phyloP scores from a whole-genome alignment of 306 rosid species.

The Lablab purpureus region DNA sequence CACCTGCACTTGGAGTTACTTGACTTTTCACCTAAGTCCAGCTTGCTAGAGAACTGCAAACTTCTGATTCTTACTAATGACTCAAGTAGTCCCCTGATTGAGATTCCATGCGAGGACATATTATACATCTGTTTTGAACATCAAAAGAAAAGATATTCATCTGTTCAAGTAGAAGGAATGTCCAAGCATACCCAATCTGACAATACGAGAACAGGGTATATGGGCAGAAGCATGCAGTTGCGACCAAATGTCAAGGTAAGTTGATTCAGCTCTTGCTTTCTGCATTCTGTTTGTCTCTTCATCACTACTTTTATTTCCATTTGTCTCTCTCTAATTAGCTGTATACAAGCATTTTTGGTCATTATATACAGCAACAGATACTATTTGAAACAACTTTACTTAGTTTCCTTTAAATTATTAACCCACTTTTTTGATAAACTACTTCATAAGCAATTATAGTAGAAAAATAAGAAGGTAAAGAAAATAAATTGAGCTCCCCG shows the following conservation, averaged over 20 bases:
- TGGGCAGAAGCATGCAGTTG: slow-evolving; percentile 47
- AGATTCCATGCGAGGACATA: slow-evolving; percentile 79
- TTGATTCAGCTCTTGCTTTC: slow-evolving; percentile 24
- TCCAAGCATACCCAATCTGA: slow-evolving; percentile 49
- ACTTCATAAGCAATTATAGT: neutral
- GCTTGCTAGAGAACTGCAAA: slow-evolving; percentile 62
- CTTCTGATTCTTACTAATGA: slow-evolving; percentile 75
- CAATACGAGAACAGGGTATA: slow-evolving; percentile 49
- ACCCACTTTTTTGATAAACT: neutral
- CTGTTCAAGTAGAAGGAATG: slow-evolving; percentile 56
- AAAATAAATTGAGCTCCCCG: neutral
- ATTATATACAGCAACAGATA: neutral
- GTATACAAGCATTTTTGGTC: neutral
- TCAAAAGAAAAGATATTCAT: slow-evolving; percentile 56
- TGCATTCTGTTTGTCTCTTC: slow-evolving; percentile 14
- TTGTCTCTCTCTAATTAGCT: slow-evolving; percentile 24
- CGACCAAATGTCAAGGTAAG: slow-evolving; percentile 62
- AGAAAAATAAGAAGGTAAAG: neutral
- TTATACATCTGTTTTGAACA: slow-evolving; percentile 62
- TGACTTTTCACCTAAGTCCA: slow-evolving; percentile 50
- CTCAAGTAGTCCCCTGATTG: slow-evolving; percentile 70
- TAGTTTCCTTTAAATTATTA: slow-evolving; percentile 12
- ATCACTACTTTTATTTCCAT: neutral
- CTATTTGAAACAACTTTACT: neutral
- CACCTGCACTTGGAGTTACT: slow-evolving; percentile 46